A percentile compares a stretch with the other conserved stretches of the same genome.
Conservation (phyloP, 257 asterid species). For the Salvia miltiorrhiza region DNA sequence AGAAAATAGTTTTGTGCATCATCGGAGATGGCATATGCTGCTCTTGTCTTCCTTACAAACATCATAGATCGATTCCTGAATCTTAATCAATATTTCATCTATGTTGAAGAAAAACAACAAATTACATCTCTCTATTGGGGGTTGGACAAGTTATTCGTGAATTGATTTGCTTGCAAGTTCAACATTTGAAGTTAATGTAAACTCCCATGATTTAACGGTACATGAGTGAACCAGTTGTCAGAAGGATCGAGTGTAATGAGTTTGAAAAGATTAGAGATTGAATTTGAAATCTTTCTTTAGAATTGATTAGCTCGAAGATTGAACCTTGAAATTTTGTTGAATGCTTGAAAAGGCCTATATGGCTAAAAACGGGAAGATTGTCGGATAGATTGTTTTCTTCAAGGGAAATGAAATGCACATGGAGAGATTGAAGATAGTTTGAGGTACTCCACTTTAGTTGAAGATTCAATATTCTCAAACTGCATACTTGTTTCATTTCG, state of each 20-base stretch:
- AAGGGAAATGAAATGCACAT: neutral
- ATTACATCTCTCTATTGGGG: too few relatives aligned
- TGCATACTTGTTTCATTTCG: neutral
- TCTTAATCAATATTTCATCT: too few relatives aligned
- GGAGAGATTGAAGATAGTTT: neutral
- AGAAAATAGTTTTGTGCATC: too few relatives aligned
- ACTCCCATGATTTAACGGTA: neutral
- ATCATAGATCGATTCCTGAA: too few relatives aligned
- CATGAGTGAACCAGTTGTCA: neutral
- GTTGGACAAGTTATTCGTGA: neutral
- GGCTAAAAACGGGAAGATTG: neutral
- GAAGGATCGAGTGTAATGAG: neutral
- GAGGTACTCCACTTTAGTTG: neutral
- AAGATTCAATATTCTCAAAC: neutral
- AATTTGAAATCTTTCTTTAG: neutral
- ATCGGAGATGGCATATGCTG: too few relatives aligned
- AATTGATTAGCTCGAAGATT: neutral
- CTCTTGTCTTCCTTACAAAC: too few relatives aligned
- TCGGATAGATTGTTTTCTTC: neutral
- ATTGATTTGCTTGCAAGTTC: neutral
- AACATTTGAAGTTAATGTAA: neutral
- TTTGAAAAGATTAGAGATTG: neutral
- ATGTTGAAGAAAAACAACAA: too few relatives aligned
- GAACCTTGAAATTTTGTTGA: neutral
- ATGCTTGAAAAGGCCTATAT: neutral